Evolutionary conservation across 257 asterid genomes (phyloP), one percentile per base, ranked within the genome.

Genomic region (Ophiorrhiza pumila): DNA sequence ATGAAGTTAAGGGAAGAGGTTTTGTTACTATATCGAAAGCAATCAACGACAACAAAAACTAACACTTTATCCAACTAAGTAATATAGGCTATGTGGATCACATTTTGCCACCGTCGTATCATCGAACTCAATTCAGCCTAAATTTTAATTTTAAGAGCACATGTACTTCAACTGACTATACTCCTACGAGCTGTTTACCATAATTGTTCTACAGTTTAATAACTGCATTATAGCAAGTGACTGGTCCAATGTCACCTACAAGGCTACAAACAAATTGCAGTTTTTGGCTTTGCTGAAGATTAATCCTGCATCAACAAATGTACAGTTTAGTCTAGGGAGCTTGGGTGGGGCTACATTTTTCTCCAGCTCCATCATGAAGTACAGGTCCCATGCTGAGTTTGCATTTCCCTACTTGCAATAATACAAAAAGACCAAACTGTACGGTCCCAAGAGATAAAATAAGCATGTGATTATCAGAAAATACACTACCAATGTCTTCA

Each of bases 361-460:
- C 32, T n/a, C 53, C 65, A 6, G 60, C 50, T 69, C 39, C 43
- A 69, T 53, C 29, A 32, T 69, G 65, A 69, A 53, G 65, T 39
- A 6, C 31, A 53, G 65, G 74, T 39, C 74, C 74, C 74, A 57
- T 25, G 74, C 74, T 71, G 74, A 71, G 74, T 56, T 71, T 56
- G 74, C 67, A 39, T 50, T 39, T 71, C 74, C 74, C 66, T 56
- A 71, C 74, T 15, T 53, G 42, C 42, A 71, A 56, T 56, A 55
- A 70, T 70, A 56, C 49, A 18, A 13, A 23, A 29, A 71, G 49
- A 56, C 49, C 25, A 17, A 71, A 71, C 65, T 27, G 57, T 57
- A 57, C 67, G 75, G 75, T 41, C 11, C 66, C 25, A 71, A 56
- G 34, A 69, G 74, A 69, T 56, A 37, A 69, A 67, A 69, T n/a